These are phyloP conservation scores for Saxophila tyrrhenica DNA, from an alignment of 495 filamentous ascomycete genomes.

Conservation along the genomic window DNA sequence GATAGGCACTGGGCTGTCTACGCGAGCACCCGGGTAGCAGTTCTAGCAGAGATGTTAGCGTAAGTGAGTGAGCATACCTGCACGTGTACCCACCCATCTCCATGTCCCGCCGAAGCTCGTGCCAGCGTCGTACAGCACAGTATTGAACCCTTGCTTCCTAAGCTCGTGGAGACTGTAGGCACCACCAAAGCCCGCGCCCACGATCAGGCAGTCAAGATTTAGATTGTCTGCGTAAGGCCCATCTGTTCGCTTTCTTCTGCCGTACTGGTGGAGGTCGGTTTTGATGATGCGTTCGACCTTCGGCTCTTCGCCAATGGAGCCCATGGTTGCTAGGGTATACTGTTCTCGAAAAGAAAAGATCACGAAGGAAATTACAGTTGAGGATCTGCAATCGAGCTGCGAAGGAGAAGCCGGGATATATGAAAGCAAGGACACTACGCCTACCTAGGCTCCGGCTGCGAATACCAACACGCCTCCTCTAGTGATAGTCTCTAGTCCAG, in stretches of 20 bases:
- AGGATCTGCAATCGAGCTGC: neutral
- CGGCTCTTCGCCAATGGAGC: neutral
- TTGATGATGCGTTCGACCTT: conserved; percentile 1
- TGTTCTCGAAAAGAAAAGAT: neutral
- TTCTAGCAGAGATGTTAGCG: neutral
- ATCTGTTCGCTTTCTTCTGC: neutral
- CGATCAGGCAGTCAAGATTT: conserved; percentile 22
- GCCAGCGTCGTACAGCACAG: conserved; percentile 39
- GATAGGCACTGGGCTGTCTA: conserved; percentile 40
- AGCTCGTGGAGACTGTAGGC: conserved; percentile 33
- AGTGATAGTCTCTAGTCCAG: neutral
- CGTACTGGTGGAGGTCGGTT: conserved; percentile 9
- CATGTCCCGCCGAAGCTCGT: conserved; percentile 41
- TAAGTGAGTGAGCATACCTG: neutral
- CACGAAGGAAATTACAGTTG: neutral
- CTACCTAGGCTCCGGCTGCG: neutral
- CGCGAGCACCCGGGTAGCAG: conserved; percentile 23
- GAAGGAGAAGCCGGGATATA: neutral
- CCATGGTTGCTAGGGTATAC: neutral
- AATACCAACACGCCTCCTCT: neutral
- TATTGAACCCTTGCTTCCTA: conserved; percentile 30
- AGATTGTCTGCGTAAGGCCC: conserved; percentile 15
- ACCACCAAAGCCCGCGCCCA: conserved; percentile 35
- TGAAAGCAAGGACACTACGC: neutral
- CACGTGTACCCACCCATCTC: neutral